Percentiles rank a stretch among this genome's conserved stretches.
Conservation (phyloP, 2,329 filamentous ascomycete species). For the Colletotrichum sp. region DNA sequence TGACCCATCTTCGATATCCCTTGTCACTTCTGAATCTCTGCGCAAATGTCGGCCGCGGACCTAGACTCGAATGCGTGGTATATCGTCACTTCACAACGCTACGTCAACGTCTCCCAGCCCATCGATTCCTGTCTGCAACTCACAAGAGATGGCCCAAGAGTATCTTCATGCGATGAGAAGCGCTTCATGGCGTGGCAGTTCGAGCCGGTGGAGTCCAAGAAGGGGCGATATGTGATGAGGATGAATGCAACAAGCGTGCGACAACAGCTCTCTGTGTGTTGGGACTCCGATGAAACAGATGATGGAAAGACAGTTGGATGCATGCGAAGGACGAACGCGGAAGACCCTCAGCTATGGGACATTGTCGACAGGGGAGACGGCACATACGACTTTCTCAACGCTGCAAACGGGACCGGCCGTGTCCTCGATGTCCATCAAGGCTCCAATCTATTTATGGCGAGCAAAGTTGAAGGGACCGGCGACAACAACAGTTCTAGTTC, state of each 20-base stretch:
- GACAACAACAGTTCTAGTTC: neutral
- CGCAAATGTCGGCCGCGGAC: neutral
- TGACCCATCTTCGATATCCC: neutral
- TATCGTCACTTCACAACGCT: neutral
- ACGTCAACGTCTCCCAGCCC: neutral
- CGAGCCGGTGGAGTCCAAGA: neutral
- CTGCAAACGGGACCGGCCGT: neutral
- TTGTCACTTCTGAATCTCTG: neutral
- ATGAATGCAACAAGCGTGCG: neutral
- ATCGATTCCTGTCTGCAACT: neutral
- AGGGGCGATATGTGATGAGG: neutral
- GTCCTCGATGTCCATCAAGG: neutral
- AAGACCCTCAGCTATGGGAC: neutral
- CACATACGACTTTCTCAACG: neutral
- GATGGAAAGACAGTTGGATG: neutral
- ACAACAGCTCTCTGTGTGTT: neutral
- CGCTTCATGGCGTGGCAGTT: neutral
- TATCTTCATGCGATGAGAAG: neutral
- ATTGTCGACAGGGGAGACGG: neutral
- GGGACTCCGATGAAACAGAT: neutral
- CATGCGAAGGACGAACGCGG: neutral
- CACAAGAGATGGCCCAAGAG: neutral
- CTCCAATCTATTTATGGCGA: neutral
- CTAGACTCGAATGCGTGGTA: neutral
- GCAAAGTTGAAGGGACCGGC: neutral